Conservation (phyloP, 129 eudicot genomes). For the Centella asiatica region DNA sequence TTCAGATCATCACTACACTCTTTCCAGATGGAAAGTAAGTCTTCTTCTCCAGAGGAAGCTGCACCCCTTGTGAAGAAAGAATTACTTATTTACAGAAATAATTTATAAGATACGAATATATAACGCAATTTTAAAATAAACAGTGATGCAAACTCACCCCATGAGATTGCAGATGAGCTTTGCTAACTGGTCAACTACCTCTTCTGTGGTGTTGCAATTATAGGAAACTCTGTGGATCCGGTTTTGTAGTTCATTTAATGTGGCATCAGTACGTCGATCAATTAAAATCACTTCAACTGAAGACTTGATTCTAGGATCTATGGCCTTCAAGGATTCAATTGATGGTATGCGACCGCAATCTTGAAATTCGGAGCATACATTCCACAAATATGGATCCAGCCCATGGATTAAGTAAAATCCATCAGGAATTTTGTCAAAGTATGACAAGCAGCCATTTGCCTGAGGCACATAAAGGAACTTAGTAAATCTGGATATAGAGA, state of each 20-base stretch:
- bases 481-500: too few relatives aligned
- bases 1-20: conserved; percentile 61
- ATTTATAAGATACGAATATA: conserved; percentile 1
- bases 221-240: conserved; percentile 41
- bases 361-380: conserved; percentile 62
- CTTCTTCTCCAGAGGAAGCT: conserved; percentile 61
- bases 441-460: conserved; percentile 91
- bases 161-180: conserved; percentile 58
- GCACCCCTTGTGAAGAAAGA: conserved; percentile 50
- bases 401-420: conserved; percentile 85
- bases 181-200: conserved; percentile 84
- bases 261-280: conserved; percentile 54
- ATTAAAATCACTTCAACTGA: conserved; percentile 64
- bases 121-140: background rate
- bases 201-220: conserved; percentile 47
- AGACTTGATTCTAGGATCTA: conserved; percentile 45
- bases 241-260: conserved; percentile 62
- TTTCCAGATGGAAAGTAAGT: conserved; percentile 55
- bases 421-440: conserved; percentile 73
- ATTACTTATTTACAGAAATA: conserved; percentile 13
- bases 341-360: conserved; percentile 87
- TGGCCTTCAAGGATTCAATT: conserved; percentile 62
- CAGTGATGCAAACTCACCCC: conserved; percentile 59
- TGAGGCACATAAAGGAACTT: conserved; percentile 32
- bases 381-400: conserved; percentile 92